These are phyloP conservation scores for Monosporascus sp. DNA, from an alignment of 2,329 filamentous ascomycete genomes.

Conservation along the genomic window DNA sequence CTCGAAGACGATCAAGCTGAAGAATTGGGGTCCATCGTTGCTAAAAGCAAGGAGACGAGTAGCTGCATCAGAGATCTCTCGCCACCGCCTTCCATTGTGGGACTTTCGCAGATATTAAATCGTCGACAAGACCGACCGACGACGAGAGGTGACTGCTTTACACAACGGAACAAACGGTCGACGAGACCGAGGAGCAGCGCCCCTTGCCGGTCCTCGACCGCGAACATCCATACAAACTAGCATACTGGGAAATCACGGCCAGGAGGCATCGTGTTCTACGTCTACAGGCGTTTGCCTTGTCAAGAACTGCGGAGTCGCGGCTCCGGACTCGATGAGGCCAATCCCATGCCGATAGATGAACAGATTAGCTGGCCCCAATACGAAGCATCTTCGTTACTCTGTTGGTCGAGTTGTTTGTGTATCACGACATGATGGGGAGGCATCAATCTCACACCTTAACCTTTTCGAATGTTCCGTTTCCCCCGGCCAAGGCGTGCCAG, in stretches of 20 bases:
- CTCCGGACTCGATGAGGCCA: background rate
- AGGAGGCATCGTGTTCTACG: background rate
- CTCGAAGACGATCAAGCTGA: background rate
- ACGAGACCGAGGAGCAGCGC: background rate
- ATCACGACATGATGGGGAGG: background rate
- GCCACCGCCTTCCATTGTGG: background rate
- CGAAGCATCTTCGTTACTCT: background rate
- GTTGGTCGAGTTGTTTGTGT: background rate
- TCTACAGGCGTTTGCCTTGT: background rate
- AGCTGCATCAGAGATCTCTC: too few relatives aligned
- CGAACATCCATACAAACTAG: background rate
- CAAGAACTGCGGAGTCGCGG: background rate
- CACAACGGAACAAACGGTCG: background rate
- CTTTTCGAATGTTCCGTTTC: background rate
- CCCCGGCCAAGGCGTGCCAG: background rate
- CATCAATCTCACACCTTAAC: background rate
- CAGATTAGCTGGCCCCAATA: background rate
- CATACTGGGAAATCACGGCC: background rate
- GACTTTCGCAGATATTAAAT: background rate
- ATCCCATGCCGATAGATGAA: background rate
- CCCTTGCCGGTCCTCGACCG: background rate
- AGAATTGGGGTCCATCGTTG: too few relatives aligned
- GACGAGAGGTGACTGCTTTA: background rate
- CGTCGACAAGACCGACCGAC: background rate
- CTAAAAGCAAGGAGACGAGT: too few relatives aligned